Conservation (phyloP, 2,329 filamentous ascomycete species). For the Simplicillium sp. region DNA sequence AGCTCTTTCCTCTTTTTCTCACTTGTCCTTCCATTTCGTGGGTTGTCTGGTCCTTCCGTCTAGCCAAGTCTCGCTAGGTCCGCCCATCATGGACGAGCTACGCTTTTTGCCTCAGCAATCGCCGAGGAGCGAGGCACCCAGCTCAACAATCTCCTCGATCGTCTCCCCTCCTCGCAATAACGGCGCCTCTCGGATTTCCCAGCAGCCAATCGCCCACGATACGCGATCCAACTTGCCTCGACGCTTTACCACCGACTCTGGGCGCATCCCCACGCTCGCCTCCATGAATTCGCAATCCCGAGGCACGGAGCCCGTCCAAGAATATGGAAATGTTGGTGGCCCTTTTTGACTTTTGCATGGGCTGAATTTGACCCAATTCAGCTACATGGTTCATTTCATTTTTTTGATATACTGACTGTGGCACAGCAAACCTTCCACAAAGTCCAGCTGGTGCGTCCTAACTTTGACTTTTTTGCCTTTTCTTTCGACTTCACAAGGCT, state of each 20-base stretch:
- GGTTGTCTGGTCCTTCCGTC: too few species aligned
- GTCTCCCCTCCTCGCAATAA: constrained; percentile 62
- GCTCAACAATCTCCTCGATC: constrained; percentile 52
- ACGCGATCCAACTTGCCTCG: constrained; percentile 71
- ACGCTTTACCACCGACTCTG: constrained; percentile 87
- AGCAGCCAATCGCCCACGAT: constrained; percentile 52
- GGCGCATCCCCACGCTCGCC: constrained; percentile 68
- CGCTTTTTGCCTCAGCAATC: constrained; percentile 71
- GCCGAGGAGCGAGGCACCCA: constrained; percentile 61
- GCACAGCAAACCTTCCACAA: constrained; percentile 51
- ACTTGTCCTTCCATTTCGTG: too few species aligned
- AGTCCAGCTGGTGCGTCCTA: constrained; percentile 62
- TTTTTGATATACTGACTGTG: constrained; percentile 15
- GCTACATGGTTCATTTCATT: neutral
- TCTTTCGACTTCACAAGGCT: neutral
- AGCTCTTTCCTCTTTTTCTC: constrained; percentile 27
- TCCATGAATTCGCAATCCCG: constrained; percentile 47
- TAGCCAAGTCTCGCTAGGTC: too few species aligned
- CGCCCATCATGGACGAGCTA: constrained; percentile 59
- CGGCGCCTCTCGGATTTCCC: constrained; percentile 46
- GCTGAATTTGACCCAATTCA: constrained; percentile 1
- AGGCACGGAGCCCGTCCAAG: constrained; percentile 34
- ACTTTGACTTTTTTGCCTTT: constrained; percentile 3
- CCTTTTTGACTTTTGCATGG: neutral
- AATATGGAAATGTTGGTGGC: constrained; percentile 33